phyloP scores from a whole-genome alignment of 805 yeast species.

The Blastobotrys parvus region DNA sequence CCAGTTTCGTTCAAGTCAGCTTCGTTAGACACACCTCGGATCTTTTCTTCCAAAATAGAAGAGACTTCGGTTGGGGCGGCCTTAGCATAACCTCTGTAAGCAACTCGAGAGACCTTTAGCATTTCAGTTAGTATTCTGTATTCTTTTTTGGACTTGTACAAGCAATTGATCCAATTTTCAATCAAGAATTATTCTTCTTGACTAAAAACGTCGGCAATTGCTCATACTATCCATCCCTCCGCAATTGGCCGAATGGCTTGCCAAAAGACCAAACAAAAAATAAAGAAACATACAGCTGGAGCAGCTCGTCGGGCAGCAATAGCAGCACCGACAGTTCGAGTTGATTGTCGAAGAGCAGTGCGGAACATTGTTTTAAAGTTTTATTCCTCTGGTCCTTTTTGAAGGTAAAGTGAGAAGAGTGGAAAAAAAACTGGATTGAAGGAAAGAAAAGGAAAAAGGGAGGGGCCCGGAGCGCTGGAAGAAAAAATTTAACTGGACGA shows the following conservation, averaged over 20 bases:
- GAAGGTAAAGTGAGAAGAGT: neutral
- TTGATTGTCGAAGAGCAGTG: conserved; percentile 33
- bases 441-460: neutral
- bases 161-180: neutral
- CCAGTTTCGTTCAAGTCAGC: conserved; percentile 98
- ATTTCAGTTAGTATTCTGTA: neutral
- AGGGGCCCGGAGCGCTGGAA: neutral
- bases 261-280: neutral
- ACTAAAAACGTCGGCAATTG: neutral
- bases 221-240: too few relatives aligned
- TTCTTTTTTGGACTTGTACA: neutral
- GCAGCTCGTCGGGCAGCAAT: conserved; percentile 28
- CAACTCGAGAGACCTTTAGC: conserved; percentile 32
- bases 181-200: neutral
- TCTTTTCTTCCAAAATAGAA: conserved; percentile 97
- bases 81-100: conserved; percentile 87
- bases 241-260: neutral
- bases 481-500: neutral
- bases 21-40: conserved; percentile 98
- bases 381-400: conserved; percentile 5
- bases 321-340: conserved; percentile 30
- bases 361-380: conserved; percentile 26
- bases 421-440: neutral
- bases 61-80: conserved; percentile 99
- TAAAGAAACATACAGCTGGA: conserved; percentile 19